These are phyloP conservation scores for Suhomyces pyralidae DNA, from an alignment of 805 yeast species.

Conservation along the genomic window DNA sequence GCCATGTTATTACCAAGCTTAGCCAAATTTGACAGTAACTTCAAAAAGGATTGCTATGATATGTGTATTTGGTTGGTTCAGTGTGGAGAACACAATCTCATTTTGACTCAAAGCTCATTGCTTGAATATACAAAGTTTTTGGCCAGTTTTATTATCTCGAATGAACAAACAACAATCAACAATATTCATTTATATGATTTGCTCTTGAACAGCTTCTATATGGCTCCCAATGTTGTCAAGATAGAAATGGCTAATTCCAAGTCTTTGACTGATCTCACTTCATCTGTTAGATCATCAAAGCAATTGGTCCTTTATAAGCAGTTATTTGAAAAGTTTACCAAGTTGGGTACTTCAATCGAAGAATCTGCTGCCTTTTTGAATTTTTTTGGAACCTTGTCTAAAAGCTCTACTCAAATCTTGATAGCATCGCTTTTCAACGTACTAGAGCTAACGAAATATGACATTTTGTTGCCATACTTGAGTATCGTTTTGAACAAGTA, in stretches of 20 bases:
- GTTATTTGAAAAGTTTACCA: neutral
- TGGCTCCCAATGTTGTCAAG: conserved; percentile 18
- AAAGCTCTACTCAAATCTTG: conserved; percentile 26
- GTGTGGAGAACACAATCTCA: conserved; percentile 38
- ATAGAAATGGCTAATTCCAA: conserved; percentile 13
- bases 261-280: conserved; percentile 26
- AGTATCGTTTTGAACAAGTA: conserved; percentile 21
- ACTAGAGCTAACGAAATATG: conserved; percentile 37
- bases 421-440: conserved; percentile 39
- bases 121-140: conserved; percentile 30
- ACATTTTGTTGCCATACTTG: conserved; percentile 29
- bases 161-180: conserved; percentile 24
- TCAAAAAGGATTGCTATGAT: conserved; percentile 46
- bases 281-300: conserved; percentile 34
- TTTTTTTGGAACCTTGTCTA: conserved; percentile 32
- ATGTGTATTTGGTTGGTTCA: conserved; percentile 44
- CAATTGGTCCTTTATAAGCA: conserved; percentile 4
- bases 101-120: conserved; percentile 37
- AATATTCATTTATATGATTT: conserved; percentile 10
- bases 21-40: conserved; percentile 18
- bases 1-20: conserved; percentile 23
- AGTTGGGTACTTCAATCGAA: conserved; percentile 27
- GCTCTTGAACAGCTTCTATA: conserved; percentile 8
- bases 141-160: conserved; percentile 23
- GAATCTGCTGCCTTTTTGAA: conserved; percentile 34